These are phyloP conservation scores for Parasarocladium wereldwijsianum DNA, from an alignment of 2,329 filamentous ascomycete species.

Conservation along the genomic window DNA sequence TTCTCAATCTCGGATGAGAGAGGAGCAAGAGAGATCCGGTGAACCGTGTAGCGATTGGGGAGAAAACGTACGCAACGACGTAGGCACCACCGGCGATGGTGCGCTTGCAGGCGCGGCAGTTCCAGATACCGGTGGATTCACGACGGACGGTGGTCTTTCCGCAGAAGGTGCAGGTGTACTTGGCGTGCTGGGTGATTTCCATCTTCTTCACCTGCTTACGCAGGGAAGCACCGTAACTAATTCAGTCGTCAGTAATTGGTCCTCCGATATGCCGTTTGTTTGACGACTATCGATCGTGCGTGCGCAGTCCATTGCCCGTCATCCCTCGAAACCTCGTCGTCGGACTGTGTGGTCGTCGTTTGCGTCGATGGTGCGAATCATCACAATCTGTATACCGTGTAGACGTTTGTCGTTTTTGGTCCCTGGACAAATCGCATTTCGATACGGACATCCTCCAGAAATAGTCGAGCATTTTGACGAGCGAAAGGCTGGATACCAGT, in stretches of 20 bases:
- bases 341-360: no score
- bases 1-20: not conserved
- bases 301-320: no score
- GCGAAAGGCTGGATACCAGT: not conserved
- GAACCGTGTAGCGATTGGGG: conserved; percentile 1
- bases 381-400: no score
- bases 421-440: not conserved
- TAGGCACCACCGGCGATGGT: conserved; percentile 64
- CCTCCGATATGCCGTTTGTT: no score
- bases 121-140: conserved; percentile 87
- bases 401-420: no score
- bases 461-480: not conserved
- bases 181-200: conserved; percentile 97
- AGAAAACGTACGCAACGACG: conserved; percentile 74
- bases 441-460: not conserved
- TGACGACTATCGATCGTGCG: no score
- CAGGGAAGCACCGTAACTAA: conserved; percentile 94
- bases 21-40: not conserved
- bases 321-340: no score
- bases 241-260: conserved; percentile 13
- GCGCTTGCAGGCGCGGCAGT: conserved; percentile 93
- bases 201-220: conserved; percentile 97
- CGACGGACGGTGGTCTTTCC: conserved; percentile 92
- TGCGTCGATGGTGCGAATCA: no score
- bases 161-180: conserved; percentile 97